Evolutionary conservation across 2,329 filamentous ascomycete species (phyloP).

Genomic region (Dothidotthia symphoricarpi): DNA sequence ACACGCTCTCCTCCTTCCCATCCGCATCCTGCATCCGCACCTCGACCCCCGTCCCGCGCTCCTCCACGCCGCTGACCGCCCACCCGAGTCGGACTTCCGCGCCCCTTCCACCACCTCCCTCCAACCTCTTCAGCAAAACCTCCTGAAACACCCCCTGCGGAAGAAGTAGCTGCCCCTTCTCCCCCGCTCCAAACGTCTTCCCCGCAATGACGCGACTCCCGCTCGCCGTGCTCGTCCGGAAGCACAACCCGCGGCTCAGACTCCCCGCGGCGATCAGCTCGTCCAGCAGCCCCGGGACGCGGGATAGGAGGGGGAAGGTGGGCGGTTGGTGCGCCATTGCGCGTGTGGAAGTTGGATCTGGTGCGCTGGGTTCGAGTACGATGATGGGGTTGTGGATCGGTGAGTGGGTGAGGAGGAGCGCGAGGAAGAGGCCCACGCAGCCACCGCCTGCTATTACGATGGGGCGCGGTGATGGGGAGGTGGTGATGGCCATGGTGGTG

Average conservation of each 20-base stretch:
- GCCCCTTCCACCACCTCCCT: constrained; percentile 2
- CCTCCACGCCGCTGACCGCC: constrained; percentile 14
- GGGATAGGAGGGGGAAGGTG: constrained; percentile 41
- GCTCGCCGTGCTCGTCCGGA: constrained; percentile 23
- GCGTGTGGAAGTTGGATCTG: constrained; percentile 36
- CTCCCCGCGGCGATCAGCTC: constrained; percentile 33
- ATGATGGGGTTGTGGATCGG: constrained; percentile 37
- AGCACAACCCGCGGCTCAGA: constrained; percentile 29
- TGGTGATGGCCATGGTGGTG: constrained; percentile 4
- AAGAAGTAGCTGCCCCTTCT: constrained; percentile 26
- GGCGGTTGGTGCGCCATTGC: constrained; percentile 47
- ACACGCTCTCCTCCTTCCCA: constrained; percentile 11
- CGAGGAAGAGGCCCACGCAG: constrained; percentile 44
- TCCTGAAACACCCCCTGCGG: constrained; percentile 36
- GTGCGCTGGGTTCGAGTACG: constrained; percentile 29
- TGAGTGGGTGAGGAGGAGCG: constrained; percentile 40
- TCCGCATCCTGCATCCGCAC: constrained; percentile 8
- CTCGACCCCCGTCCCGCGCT: constrained; percentile 7
- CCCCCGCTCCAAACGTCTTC: constrained; percentile 25
- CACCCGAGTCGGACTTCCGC: constrained; percentile 23
- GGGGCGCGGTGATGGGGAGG: constrained; percentile 6
- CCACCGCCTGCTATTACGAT: constrained; percentile 44
- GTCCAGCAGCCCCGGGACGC: constrained; percentile 37
- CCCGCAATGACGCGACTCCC: constrained; percentile 30
- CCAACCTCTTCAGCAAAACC: constrained; percentile 23